Evolutionary conservation across 345 rosid genomes (phyloP), one percentile per base, ranked within the genome.

Genomic region (Populus euphratica): DNA sequence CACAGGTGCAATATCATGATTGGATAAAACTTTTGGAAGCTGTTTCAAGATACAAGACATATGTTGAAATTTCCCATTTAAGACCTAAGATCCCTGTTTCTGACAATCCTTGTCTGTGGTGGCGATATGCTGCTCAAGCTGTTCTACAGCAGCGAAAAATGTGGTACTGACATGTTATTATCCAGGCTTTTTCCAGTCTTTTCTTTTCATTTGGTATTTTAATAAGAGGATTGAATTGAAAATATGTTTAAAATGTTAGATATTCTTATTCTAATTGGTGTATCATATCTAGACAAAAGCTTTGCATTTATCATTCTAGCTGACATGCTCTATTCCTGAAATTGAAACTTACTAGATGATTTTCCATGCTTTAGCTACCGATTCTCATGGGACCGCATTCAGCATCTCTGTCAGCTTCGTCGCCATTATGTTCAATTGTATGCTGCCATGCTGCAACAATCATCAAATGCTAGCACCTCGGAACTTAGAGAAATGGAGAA

Each of bases 71-170:
- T 83, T 93, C 95, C 61, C 97, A 96, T 88, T 85, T 96, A 85
- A 89, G 99, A 85, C 98, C 99, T 27, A 66, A 80, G 83, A 87
- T 90, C 85, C 85, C 97, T 75, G 89, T 93, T 77, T 90, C 91
- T 36, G 84, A 87, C 84, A 85, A 76, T 83, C 89, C 89, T 43
- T 72, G 65, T 77, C 74, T 88, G 84, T 96, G 99, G 99, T 96
- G 99, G 99, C 93, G 88, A 20, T 96, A 93, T 87, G 96, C 90
- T 80, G 89, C 87, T 86, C 96, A 92, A 81, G 99, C 99, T 82
- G 80, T 88, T 76, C 78, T 96, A 80, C 93, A 90, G 81, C 94
- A 86, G 86, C 92, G 85, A 85, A 90, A 91, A 84, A 86, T 91
- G 87, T 92, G 98, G 99, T 95, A 92, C 14, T 3, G 50, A 31